Percentiles rank a stretch among this genome's conserved stretches.
Evolutionary conservation across 345 rosid species (phyloP).

Genomic region (Conringia planisiliqua): DNA sequence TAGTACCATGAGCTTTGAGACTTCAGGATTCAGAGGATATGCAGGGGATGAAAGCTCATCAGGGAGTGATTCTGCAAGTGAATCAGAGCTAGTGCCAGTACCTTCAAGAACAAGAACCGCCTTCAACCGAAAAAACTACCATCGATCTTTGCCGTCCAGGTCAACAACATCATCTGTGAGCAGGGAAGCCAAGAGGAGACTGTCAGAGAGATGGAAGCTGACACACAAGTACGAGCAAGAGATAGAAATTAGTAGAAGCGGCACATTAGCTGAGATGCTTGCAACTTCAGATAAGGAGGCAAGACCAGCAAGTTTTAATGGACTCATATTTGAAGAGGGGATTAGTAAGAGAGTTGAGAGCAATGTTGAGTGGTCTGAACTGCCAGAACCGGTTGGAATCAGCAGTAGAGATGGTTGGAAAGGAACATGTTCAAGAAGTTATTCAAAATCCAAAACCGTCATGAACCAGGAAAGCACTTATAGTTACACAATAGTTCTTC

Average conservation of each 20-base stretch:
- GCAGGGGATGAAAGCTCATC: constrained; percentile 85
- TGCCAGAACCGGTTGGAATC: constrained; percentile 74
- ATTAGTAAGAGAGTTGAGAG: constrained; percentile 28
- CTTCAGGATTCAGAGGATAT: constrained; percentile 58
- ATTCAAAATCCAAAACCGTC: constrained; percentile 72
- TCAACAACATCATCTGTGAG: constrained; percentile 66
- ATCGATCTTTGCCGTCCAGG: constrained; percentile 43
- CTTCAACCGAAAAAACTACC: constrained; percentile 39
- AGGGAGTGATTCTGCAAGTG: constrained; percentile 69
- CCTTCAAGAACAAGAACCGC: constrained; percentile 47
- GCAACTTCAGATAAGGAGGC: constrained; percentile 57
- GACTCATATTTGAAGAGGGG: constrained; percentile 34
- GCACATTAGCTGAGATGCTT: constrained; percentile 95
- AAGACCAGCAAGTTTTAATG: constrained; percentile 42
- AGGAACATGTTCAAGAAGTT: constrained; percentile 43
- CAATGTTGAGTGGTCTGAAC: constrained; percentile 26
- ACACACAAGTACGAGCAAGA: constrained; percentile 59
- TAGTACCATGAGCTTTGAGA: constrained; percentile 43
- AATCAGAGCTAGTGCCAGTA: constrained; percentile 45
- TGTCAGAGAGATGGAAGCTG: constrained; percentile 95
- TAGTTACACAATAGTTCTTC: constrained; percentile 44
- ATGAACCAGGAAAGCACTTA: constrained; percentile 37
- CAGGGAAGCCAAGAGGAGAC: constrained; percentile 88
- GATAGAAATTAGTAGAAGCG: constrained; percentile 49
- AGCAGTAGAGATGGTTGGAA: constrained; percentile 98